Evolutionary conservation across 1,284 basidiomycete species (phyloP).

Genomic region (Paramarasmius palmivorus): DNA sequence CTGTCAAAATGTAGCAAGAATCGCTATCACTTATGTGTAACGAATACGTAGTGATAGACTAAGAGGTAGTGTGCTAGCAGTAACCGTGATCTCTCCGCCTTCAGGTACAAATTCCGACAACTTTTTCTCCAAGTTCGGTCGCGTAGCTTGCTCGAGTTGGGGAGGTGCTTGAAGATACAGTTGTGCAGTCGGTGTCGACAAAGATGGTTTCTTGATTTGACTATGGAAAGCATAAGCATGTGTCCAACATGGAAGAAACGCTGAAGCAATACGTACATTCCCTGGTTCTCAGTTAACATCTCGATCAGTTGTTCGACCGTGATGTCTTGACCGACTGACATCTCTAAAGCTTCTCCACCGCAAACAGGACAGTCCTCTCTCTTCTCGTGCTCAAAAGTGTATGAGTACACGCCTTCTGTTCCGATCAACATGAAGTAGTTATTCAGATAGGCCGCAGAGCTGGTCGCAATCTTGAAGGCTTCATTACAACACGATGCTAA

Average conservation of each 20-base stretch:
- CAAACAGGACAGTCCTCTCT: constrained; percentile 96
- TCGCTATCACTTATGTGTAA: constrained; percentile 42
- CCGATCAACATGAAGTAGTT: constrained; percentile 99
- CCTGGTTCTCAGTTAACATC: constrained; percentile 79
- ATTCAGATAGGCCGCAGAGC: constrained; percentile 90
- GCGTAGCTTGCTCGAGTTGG: constrained; percentile 84
- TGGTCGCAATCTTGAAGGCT: constrained; percentile 98
- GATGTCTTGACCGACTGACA: constrained; percentile 67
- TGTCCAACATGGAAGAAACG: constrained; percentile 2
- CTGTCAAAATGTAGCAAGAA: too few species aligned
- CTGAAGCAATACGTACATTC: constrained; percentile 63
- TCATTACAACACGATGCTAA: constrained; percentile 97
- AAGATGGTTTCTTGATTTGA: constrained; percentile 91
- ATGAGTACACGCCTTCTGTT: constrained; percentile 96
- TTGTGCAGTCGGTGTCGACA: constrained; percentile 67
- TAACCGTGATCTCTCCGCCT: constrained; percentile 84
- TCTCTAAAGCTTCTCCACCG: constrained; percentile 83
- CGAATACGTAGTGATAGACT: constrained; percentile 72
- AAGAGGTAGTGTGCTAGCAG: constrained; percentile 88
- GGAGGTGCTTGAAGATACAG: constrained; percentile 94
- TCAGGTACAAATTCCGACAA: constrained; percentile 78
- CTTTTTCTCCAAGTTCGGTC: constrained; percentile 86
- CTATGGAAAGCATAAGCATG: constrained; percentile 40
- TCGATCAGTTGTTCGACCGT: constrained; percentile 88
- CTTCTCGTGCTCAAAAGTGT: constrained; percentile 95